Base-by-base conservation (phyloP, 1,284 basidiomycete genomes). In the Tylopilus sp. region DNA sequence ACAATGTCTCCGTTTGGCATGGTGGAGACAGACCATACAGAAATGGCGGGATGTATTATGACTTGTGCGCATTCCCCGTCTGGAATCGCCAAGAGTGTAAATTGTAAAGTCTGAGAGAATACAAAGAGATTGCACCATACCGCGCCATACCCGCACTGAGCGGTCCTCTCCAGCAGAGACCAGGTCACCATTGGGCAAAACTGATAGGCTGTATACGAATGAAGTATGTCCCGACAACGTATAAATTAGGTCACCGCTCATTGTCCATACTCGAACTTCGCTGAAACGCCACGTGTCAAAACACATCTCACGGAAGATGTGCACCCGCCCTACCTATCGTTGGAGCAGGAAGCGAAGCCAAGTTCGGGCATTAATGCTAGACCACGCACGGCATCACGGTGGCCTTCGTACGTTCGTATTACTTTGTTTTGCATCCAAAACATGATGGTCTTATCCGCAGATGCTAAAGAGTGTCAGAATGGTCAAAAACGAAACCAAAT, bases 401-500 rank as follows among this genome's bases (percentile, higher is more conserved):
- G 95, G 7, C 94, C 95, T 20, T 77, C 77, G 64, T 84, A 96
- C 4, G 85, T 89, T 46, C 81, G 79, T 7, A 92, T 57, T 29
- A 72, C 71, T 65, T 89, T 88, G 64, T 90, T 80, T 63, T 86
- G 76, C 47, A 82, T 74, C 88, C 94, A 98, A 10, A 95, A 73
- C 57, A 86, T 88, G 66, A 99, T 94, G 15, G 88, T 87, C 72
- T 90, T 96, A 72, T 99, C 96, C 41, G 96, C 96, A 24, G 94
- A 95, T 41, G 85, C 95, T 92, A 61, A 30, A 45, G 44, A n/a
- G 8, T n/a, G 41, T 58, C 21, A 51, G 29, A 48, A 41, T 36
- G 17, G 35, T 46, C 41, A 37, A 31, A 34, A 41, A 17, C 44
- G 33, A 39, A 42, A 44, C 8, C n/a, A 35, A 45, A 37, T 38